phyloP scores from a whole-genome alignment of 2,329 filamentous ascomycete species.

The Elsinoe fawcettii region DNA sequence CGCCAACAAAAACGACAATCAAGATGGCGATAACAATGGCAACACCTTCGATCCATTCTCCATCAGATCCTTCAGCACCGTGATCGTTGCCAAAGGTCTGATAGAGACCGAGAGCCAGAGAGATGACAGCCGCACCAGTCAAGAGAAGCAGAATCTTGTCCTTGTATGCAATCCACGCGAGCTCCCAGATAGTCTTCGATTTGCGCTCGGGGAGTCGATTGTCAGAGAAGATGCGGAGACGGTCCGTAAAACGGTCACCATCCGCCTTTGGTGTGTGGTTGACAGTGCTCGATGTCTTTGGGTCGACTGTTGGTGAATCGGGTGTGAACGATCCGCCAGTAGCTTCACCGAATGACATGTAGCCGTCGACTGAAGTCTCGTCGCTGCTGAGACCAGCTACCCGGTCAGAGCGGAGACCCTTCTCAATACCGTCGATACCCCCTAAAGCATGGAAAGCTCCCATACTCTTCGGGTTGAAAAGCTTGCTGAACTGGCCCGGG shows the following conservation, averaged over 20 bases:
- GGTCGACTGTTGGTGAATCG: conserved; percentile 18
- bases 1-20: conserved; percentile 68
- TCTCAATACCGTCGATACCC: conserved; percentile 64
- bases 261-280: conserved; percentile 21
- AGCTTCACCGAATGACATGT: conserved; percentile 61
- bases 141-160: conserved; percentile 71
- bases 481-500: conserved; percentile 70
- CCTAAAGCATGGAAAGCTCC: conserved; percentile 68
- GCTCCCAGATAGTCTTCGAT: conserved; percentile 58
- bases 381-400: conserved; percentile 61
- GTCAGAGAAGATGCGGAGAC: conserved; percentile 61
- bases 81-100: conserved; percentile 57
- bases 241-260: conserved; percentile 47
- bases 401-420: conserved; percentile 60
- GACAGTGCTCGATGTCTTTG: conserved; percentile 22
- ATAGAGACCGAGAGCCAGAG: conserved; percentile 66
- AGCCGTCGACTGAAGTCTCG: conserved; percentile 56
- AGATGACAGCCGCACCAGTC: conserved; percentile 64
- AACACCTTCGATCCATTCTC: conserved; percentile 77
- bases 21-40: conserved; percentile 70
- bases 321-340: conserved; percentile 20
- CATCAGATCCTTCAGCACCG: conserved; percentile 46
- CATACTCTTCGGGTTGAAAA: conserved; percentile 72
- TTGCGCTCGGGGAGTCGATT: conserved; percentile 64
- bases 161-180: conserved; percentile 77